A percentile compares a stretch with the other conserved stretches of the same genome.
Conservation (phyloP, 176 grass and related monocot species). For the Secale cereale region DNA sequence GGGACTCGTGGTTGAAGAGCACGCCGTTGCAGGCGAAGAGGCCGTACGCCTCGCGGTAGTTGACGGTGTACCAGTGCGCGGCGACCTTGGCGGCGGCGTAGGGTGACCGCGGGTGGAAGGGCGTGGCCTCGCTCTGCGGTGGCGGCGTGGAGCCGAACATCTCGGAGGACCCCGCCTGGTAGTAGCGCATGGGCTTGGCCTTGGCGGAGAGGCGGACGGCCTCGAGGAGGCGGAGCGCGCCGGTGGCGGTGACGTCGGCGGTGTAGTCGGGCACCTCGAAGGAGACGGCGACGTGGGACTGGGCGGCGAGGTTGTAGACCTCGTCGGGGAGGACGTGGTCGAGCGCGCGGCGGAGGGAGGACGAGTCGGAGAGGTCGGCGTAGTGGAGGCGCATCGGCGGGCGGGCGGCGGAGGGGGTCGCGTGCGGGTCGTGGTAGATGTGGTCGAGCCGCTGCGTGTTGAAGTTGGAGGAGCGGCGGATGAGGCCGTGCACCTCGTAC, state of each 20-base stretch:
- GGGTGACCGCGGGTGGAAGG: conserved; percentile 87
- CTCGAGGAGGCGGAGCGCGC: conserved; percentile 91
- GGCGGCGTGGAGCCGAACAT: conserved; percentile 99
- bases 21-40: conserved; percentile 96
- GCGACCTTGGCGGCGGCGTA: conserved; percentile 96
- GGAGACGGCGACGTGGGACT: conserved; percentile 94
- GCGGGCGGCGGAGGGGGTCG: conserved; percentile 35
- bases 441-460: conserved; percentile 87
- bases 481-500: no score
- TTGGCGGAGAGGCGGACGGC: conserved; percentile 65
- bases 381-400: conserved; percentile 95
- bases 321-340: conserved; percentile 86
- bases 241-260: conserved; percentile 85
- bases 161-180: conserved; percentile 95
- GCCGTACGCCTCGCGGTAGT: conserved; percentile 93
- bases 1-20: conserved; percentile 99
- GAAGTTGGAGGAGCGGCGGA: no score
- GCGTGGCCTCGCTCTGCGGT: conserved; percentile 69
- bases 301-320: conserved; percentile 98
- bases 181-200: conserved; percentile 59
- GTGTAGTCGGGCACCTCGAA: conserved; percentile 98
- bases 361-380: conserved; percentile 92
- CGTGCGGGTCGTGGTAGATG: conserved; percentile 95
- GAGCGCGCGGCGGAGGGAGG: conserved; percentile 85
- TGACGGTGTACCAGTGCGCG: conserved; percentile 99